Evolutionary conservation across 495 filamentous ascomycete genomes (phyloP).

Genomic region (Apiosordaria backusii): DNA sequence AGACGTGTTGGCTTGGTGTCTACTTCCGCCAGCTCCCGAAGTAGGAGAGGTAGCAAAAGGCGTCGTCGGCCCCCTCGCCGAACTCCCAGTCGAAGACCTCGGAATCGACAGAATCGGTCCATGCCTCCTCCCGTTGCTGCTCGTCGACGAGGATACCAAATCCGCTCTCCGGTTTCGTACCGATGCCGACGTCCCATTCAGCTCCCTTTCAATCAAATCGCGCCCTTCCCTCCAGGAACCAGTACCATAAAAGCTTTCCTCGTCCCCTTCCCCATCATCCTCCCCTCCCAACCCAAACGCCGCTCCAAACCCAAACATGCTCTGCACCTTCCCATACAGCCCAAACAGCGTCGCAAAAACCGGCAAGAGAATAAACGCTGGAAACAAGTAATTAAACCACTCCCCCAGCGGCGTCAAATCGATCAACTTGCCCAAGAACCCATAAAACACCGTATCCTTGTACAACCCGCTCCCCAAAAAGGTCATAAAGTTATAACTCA

Average conservation of each 20-base stretch:
- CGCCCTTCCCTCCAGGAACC: slow-evolving; percentile 89
- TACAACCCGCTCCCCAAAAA: slow-evolving; percentile 68
- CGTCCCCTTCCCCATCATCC: slow-evolving; percentile 56
- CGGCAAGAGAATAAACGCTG: slow-evolving; percentile 78
- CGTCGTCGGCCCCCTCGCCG: slow-evolving; percentile 28
- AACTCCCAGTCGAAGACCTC: slow-evolving; percentile 24
- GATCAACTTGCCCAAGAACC: slow-evolving; percentile 79
- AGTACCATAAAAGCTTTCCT: slow-evolving; percentile 60
- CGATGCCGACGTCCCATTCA: slow-evolving; percentile 55
- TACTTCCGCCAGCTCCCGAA: slow-evolving; percentile 10
- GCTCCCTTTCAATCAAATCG: slow-evolving; percentile 88
- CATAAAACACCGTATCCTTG: slow-evolving; percentile 72
- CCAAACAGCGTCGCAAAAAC: slow-evolving; percentile 80
- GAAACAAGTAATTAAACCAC: slow-evolving; percentile 85
- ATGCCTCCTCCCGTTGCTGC: slow-evolving; percentile 20
- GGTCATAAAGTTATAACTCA: slow-evolving; percentile 93
- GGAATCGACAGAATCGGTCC: slow-evolving; percentile 41
- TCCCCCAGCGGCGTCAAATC: slow-evolving; percentile 78
- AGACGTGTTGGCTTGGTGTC: background rate
- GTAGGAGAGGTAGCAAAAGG: slow-evolving; percentile 43
- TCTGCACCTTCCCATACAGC: slow-evolving; percentile 77
- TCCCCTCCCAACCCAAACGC: slow-evolving; percentile 56
- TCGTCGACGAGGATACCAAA: slow-evolving; percentile 25
- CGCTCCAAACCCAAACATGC: slow-evolving; percentile 71
- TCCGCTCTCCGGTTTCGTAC: slow-evolving; percentile 37